A percentile compares a stretch with the other conserved stretches of the same genome.
Conservation (phyloP, 345 rosid species). For the Citrus australasica region DNA sequence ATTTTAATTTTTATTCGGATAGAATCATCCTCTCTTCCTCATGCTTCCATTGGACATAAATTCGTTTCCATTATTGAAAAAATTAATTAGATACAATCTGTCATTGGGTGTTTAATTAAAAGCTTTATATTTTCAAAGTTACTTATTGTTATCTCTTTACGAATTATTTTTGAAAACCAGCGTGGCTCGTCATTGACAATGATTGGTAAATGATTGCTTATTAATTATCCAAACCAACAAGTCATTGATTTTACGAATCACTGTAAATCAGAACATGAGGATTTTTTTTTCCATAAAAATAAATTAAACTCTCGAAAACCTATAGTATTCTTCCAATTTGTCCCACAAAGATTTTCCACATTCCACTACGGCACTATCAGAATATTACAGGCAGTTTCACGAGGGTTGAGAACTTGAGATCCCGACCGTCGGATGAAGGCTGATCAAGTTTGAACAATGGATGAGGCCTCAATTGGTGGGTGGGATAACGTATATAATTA, state of each 20-base stretch:
- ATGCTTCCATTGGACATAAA: not conserved
- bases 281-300: not conserved
- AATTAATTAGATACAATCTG: slow-evolving; percentile 1
- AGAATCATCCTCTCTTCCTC: not conserved
- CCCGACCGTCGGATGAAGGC: not conserved
- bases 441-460: not conserved
- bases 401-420: not conserved
- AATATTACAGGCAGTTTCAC: not conserved
- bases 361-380: not conserved
- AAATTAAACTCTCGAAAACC: not conserved
- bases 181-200: slow-evolving; percentile 12
- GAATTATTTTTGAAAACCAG: not conserved
- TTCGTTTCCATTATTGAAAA: too few species aligned
- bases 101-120: not conserved
- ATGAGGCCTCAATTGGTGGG: not conserved
- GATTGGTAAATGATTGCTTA: slow-evolving; percentile 21
- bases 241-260: not conserved
- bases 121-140: not conserved
- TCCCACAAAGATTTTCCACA: not conserved
- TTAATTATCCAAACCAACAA: slow-evolving; percentile 5
- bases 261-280: not conserved
- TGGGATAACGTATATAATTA: too few species aligned
- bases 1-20: not conserved
- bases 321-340: not conserved
- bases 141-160: not conserved